These are phyloP conservation scores for Gossypium trilobum DNA, from an alignment of 441 rosid species.

Conservation along the genomic window DNA sequence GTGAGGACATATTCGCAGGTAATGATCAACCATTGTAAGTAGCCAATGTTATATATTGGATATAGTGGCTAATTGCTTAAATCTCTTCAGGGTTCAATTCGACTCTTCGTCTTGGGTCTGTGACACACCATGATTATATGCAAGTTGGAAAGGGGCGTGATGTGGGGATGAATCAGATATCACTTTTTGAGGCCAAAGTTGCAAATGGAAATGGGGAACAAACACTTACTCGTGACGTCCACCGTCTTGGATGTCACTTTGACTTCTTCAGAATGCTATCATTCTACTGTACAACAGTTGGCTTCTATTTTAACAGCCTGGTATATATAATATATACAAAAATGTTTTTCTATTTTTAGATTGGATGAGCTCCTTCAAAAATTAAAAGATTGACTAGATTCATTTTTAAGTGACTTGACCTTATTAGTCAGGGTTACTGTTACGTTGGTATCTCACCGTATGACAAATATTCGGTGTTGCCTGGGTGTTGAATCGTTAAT, in stretches of 20 bases:
- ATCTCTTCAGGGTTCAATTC: conserved; percentile 69
- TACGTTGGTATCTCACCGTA: neutral
- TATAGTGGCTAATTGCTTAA: conserved; percentile 9
- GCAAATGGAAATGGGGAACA: conserved; percentile 96
- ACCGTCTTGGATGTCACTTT: conserved; percentile 89
- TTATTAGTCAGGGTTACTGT: neutral
- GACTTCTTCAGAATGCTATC: conserved; percentile 95
- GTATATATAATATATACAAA: conserved; percentile 33
- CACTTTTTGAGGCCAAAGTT: conserved; percentile 89
- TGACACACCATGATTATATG: conserved; percentile 94
- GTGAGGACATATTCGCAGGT: conserved; percentile 95
- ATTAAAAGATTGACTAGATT: neutral
- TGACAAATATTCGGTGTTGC: neutral
- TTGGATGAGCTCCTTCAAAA: neutral
- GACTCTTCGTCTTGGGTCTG: conserved; percentile 76
- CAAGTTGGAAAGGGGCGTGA: conserved; percentile 99
- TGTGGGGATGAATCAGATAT: conserved; percentile 86
- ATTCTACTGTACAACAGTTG: conserved; percentile 78
- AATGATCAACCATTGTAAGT: conserved; percentile 12
- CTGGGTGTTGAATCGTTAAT: neutral
- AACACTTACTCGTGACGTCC: conserved; percentile 73
- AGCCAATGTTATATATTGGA: conserved; percentile 10
- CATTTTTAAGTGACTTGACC: neutral
- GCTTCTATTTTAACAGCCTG: conserved; percentile 85
- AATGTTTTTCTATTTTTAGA: neutral